These are phyloP conservation scores for Mortierella sp. DNA, from an alignment of 371 early-diverging fungal species.

Conservation along the genomic window DNA sequence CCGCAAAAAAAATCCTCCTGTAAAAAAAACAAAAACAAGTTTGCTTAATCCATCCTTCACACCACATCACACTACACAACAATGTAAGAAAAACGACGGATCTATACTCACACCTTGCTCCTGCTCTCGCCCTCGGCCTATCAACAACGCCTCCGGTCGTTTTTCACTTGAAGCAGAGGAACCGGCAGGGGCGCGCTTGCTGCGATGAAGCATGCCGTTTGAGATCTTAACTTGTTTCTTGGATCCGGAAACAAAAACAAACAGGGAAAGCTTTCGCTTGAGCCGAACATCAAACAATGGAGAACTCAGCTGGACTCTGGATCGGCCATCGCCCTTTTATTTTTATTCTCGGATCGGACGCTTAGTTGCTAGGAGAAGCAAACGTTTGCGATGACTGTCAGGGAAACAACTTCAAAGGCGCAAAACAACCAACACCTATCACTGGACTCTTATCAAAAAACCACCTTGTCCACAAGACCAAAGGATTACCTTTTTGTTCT, in stretches of 20 bases:
- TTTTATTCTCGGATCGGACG: neutral
- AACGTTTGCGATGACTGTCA: neutral
- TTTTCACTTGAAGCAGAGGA: neutral
- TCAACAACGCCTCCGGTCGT: neutral
- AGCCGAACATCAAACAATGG: neutral
- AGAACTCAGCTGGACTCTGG: neutral
- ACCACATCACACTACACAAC: slow-evolving; percentile 18
- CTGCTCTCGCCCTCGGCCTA: neutral
- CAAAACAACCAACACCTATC: neutral
- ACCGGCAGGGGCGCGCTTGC: neutral
- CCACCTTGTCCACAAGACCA: neutral
- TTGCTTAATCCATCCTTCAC: slow-evolving; percentile 16
- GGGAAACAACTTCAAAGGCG: neutral
- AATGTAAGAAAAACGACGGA: slow-evolving; percentile 14
- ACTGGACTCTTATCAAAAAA: neutral
- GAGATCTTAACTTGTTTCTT: neutral
- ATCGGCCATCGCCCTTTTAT: neutral
- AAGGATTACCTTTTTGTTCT: neutral
- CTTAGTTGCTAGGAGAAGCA: neutral
- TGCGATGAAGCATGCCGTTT: neutral
- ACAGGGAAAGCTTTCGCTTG: neutral
- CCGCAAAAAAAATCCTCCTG: slow-evolving; percentile 5
- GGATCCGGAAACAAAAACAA: neutral
- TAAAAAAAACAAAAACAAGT: slow-evolving; percentile 13
- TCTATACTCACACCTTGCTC: neutral